Conservation (phyloP, 2,329 filamentous ascomycete genomes). For the Mariannaea sp. region DNA sequence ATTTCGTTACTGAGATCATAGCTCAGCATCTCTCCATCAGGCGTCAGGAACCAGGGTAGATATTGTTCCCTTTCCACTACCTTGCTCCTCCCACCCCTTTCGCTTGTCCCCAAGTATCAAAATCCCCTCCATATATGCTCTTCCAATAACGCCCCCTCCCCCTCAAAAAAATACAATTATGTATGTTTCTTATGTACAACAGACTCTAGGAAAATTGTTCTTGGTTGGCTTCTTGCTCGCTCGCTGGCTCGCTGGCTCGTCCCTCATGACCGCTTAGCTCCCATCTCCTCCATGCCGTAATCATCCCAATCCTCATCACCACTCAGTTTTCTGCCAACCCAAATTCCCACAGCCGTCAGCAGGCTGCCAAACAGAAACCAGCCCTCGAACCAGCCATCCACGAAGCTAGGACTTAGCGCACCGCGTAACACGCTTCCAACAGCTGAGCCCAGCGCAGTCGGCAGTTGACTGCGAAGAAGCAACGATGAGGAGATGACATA, state of each 20-base stretch:
- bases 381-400: conserved; percentile 82
- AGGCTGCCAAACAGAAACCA: conserved; percentile 77
- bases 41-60: too few species aligned
- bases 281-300: conserved; percentile 70
- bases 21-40: not conserved
- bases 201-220: not conserved
- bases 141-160: too few species aligned
- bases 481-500: conserved; percentile 84
- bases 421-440: conserved; percentile 79
- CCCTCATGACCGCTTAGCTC: conserved; percentile 64
- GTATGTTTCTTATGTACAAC: conserved; percentile 10
- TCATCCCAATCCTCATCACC: conserved; percentile 65
- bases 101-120: too few species aligned
- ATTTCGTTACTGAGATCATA: not conserved
- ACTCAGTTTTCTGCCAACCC: conserved; percentile 68
- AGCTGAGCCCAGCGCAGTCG: conserved; percentile 74
- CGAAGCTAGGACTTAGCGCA: conserved; percentile 65
- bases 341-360: conserved; percentile 72
- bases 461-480: conserved; percentile 77
- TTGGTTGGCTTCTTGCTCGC: too few species aligned
- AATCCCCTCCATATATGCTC: too few species aligned
- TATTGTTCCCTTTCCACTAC: too few species aligned
- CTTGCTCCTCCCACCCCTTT: too few species aligned
- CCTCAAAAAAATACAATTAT: conserved; percentile 8
- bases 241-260: not conserved